Evolutionary conservation across 768 basidiomycete species (phyloP), one percentile per base, ranked within the genome.

Genomic region (Trametes maxima): DNA sequence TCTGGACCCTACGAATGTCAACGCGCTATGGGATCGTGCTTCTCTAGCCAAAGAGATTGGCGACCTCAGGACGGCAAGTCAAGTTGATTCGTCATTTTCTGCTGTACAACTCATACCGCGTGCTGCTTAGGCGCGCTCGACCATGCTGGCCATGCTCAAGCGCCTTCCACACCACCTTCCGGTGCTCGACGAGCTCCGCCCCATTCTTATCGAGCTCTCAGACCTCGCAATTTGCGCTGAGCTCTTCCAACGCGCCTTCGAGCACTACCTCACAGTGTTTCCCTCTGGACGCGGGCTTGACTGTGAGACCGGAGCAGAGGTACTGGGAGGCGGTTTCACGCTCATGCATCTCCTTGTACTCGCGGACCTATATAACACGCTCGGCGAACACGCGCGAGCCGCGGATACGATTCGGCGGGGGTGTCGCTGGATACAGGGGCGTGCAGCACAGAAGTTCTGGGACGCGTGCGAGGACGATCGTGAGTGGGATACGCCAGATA

Each of bases 21-120:
- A 90, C 60, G 90, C 92, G 4, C 80, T 94, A 16, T 97, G 93
- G 92, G 95, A 98, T 66, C 84, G 94, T 1, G 94, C 94, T 0
- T 79, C 83, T 5, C 80, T 96, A 13, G 88, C 93, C 1, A 88
- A 88, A 66, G 86, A 91, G 65, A 83, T 87, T 33, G 87, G 86
- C 2, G 87, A 93, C 39, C 75, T 86, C 39, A 78, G 81, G 63
- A 88, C 85, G 17, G 93, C 92, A 54, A 57, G 83, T 51, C 35
- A 16, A 10, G 1, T 19, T 2, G 10, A 28, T 25, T 14, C 14
- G 8, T 39, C 25, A 1, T 22, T 19, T 13, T 33, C 24, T 60
- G 17, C 46, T 36, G 43, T 7, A 21, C 19, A 22, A 36, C 24
- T 25, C 5, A 62, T 3, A 16, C 28, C 22, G n/a, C 24, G 13